phyloP scores from a whole-genome alignment of 2,329 filamentous ascomycete species.

The Akanthomyces uredinophilus region DNA sequence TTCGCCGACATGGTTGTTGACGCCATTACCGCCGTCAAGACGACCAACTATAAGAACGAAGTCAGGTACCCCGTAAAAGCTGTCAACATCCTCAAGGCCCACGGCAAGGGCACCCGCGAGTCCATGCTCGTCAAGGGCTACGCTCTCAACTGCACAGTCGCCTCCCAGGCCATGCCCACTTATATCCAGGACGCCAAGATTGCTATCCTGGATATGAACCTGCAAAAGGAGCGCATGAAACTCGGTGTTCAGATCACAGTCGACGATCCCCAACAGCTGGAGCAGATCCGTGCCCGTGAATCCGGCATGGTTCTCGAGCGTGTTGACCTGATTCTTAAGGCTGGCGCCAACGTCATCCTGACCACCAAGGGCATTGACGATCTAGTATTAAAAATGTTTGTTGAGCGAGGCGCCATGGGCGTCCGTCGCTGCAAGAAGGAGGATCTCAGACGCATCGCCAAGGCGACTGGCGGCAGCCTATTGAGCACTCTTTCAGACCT shows the following conservation, averaged over 20 bases:
- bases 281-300: conserved; percentile 93
- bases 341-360: conserved; percentile 90
- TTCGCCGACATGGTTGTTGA: conserved; percentile 97
- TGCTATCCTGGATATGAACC: conserved; percentile 92
- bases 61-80: conserved; percentile 98
- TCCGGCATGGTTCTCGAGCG: conserved; percentile 89
- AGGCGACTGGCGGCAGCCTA: conserved; percentile 88
- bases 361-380: conserved; percentile 99
- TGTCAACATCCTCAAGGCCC: conserved; percentile 96
- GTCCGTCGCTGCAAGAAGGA: conserved; percentile 98
- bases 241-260: conserved; percentile 97
- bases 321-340: conserved; percentile 95
- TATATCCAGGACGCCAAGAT: conserved; percentile 92
- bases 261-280: conserved; percentile 92
- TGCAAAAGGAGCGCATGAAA: conserved; percentile 99
- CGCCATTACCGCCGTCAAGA: conserved; percentile 91
- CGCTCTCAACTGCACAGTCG: conserved; percentile 96
- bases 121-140: conserved; percentile 93
- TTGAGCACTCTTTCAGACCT: conserved; percentile 91
- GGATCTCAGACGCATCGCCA: conserved; percentile 90
- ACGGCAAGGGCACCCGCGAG: conserved; percentile 87
- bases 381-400: conserved; percentile 85
- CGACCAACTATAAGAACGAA: conserved; percentile 84
- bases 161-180: conserved; percentile 96
- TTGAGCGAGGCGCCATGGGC: conserved; percentile 93